Evolutionary conservation across 805 yeast genomes (phyloP).

Genomic region (Hanseniaspora clermontiae): DNA sequence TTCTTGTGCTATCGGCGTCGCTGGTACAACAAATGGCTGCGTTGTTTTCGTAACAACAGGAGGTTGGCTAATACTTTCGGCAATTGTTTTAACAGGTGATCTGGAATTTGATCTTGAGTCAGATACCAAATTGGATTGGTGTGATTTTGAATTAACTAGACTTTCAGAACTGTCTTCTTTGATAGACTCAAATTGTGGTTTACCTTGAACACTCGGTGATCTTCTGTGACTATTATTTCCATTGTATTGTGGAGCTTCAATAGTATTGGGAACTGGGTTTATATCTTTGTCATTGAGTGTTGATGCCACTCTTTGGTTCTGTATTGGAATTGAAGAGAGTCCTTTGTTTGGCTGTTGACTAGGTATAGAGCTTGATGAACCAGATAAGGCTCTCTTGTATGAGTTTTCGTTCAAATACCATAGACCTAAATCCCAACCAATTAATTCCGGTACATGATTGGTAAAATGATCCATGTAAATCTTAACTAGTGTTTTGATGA

Average conservation of each 20-base stretch:
- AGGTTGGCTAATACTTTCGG: not conserved
- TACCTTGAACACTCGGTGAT: constrained; percentile 12
- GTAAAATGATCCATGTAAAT: constrained; percentile 43
- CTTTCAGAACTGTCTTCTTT: not conserved
- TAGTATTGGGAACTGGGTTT: not conserved
- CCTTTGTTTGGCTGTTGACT: not conserved
- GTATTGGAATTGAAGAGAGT: not conserved
- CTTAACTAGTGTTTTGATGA: constrained; percentile 41
- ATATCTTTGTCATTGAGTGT: constrained; percentile 3
- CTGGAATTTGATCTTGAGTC: not conserved
- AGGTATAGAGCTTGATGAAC: not conserved
- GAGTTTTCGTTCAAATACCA: constrained; percentile 32
- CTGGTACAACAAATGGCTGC: not conserved
- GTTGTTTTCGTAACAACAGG: not conserved
- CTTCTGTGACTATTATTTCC: not conserved
- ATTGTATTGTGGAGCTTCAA: not conserved
- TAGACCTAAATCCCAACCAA: constrained; percentile 37
- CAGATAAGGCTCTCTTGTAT: constrained; percentile 26
- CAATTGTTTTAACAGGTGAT: not conserved
- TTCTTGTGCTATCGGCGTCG: not conserved
- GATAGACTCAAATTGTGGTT: constrained; percentile 4
- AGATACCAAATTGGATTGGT: not conserved
- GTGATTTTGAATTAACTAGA: not conserved
- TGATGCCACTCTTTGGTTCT: constrained; percentile 1
- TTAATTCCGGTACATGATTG: constrained; percentile 42